Percentiles rank a stretch among this genome's conserved stretches.
These are phyloP conservation scores for Chlamydomonas reinhardtii DNA, from an alignment of 163 green algal species.

Conservation along the genomic window DNA sequence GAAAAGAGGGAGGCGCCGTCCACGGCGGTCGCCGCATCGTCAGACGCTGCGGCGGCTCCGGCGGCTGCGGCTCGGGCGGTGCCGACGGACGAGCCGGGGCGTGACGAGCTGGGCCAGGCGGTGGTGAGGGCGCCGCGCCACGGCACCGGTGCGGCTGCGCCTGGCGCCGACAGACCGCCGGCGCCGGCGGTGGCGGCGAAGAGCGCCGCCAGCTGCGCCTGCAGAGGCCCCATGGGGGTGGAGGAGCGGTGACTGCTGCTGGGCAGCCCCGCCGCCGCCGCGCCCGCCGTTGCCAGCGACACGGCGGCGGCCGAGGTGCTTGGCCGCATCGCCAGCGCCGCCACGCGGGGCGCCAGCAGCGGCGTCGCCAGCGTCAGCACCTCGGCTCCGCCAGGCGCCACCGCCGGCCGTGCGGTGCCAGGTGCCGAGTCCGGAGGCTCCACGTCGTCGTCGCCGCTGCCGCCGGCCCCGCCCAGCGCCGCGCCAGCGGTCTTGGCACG, in stretches of 20 bases:
- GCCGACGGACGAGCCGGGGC: not conserved
- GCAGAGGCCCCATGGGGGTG: conserved; percentile 7
- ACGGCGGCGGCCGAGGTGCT: not conserved
- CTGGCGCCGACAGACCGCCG: too few species aligned
- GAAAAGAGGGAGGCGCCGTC: not conserved
- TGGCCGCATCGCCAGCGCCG: conserved; percentile 14
- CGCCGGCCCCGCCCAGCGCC: too few species aligned
- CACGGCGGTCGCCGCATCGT: not conserved
- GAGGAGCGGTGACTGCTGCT: not conserved
- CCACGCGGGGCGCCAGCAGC: conserved; percentile 1
- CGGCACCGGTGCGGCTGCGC: not conserved
- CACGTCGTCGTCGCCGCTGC: too few species aligned
- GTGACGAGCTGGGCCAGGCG: conserved; percentile 4
- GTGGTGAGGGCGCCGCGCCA: conserved; percentile 28
- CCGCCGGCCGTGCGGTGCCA: too few species aligned
- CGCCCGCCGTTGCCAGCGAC: too few species aligned
- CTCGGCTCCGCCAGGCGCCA: too few species aligned
- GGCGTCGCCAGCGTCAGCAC: not conserved
- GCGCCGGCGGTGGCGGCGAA: not conserved
- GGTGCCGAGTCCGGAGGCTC: too few species aligned
- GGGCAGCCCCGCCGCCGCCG: too few species aligned
- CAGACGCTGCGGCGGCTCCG: not conserved
- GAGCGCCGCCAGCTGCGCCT: conserved; percentile 19
- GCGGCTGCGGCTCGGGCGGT: not conserved
- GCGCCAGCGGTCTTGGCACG: too few species aligned